A percentile compares a stretch with the other conserved stretches of the same genome.
Evolutionary conservation across 306 rosid genomes (phyloP).

Genomic region (Lathyrus tuberosus): DNA sequence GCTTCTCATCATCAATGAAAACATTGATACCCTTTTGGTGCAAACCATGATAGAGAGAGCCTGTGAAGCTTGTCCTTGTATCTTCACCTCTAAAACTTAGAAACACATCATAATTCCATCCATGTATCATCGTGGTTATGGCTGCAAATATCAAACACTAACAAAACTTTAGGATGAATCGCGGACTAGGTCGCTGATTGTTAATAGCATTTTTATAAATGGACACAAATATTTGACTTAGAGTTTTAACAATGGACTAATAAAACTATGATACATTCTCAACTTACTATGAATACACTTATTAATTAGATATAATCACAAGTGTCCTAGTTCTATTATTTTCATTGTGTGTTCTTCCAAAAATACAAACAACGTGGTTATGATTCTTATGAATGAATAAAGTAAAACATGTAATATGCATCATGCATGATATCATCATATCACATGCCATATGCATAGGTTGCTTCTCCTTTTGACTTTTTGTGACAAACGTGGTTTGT

Average conservation of each 20-base stretch:
- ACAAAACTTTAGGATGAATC: not conserved
- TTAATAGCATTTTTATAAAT: not conserved
- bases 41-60: slow-evolving; percentile 46
- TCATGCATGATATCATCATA: not conserved
- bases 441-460: not conserved
- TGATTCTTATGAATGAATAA: not conserved
- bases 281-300: not conserved
- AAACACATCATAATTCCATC: slow-evolving; percentile 50
- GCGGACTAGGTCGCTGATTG: slow-evolving; percentile 1
- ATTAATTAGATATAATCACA: not conserved
- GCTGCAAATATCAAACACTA: not conserved
- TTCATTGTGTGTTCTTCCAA: not conserved
- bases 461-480: not conserved
- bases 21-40: slow-evolving; percentile 40
- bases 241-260: not conserved
- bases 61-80: slow-evolving; percentile 41
- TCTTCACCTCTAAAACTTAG: slow-evolving; percentile 46
- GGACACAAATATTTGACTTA: not conserved
- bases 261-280: too few species aligned
- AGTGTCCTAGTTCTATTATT: not conserved
- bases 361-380: not conserved
- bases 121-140: not conserved
- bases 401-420: not conserved
- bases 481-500: not conserved
- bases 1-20: slow-evolving; percentile 30